Evolutionary conservation across 805 yeast species (phyloP), one percentile per base, ranked within the genome.

Genomic region (Lipomyces oligophaga): DNA sequence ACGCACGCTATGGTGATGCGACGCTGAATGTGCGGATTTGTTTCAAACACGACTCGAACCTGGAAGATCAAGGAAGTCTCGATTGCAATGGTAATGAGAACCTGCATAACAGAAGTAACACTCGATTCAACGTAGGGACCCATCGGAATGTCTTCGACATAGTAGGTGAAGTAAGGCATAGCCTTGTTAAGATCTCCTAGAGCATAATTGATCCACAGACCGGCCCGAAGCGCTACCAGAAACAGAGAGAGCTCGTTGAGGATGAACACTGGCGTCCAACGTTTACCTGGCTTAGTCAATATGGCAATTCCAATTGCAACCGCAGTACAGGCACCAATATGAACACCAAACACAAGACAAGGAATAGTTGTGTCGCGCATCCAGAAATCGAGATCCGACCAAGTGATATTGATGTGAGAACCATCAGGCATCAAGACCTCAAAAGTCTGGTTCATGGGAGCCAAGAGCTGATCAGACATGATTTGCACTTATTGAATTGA

Each of bases 21-120:
- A n/a, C 76, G 70, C 45, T 76, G 72, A 30, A 54, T 22, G 18
- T 24, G 20, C 11, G 44, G 37, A 26, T 49, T 37, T n/a, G 63
- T 62, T 13, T 59, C 49, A 67, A 85, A 85, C 40, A 93, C 79
- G 26, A 83, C 76, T 52, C 71, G 74, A 6, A 84, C 76, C 67
- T 90, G 97, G 60, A 79, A 79, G 1, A 80, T 71, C 59, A 90
- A 66, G 0, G 93, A 81, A 0, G 68, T 52, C 63, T 86, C 84
- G 43, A 89, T 76, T 7, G 77, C 68, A 0, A 73, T 66, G 16
- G 85, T 73, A 35, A 87, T 65, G 10, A 87, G 50, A 3, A 80
- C 71, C 53, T 80, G 80, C 47, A 84, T 65, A 2, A 79, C 71
- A 57, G 79, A 77, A 0, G 86, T 68, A 2, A 84, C 85, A 7